phyloP scores from a whole-genome alignment of 1,284 basidiomycete species.

The Cryptococcus maquisensis region DNA sequence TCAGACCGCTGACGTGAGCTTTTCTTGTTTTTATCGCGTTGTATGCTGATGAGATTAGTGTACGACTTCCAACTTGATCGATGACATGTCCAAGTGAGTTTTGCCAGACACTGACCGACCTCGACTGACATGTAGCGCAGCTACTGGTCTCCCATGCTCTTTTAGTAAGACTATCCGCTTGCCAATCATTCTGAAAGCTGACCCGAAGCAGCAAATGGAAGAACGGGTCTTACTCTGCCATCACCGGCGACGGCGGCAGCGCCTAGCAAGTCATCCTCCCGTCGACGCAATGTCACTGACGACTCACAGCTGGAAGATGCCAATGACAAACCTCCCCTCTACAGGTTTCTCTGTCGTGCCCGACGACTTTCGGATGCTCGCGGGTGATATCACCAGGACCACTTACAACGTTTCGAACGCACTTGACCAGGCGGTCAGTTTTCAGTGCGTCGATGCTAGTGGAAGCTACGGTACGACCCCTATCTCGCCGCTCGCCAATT shows the following conservation, averaged over 20 bases:
- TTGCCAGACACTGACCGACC: too few relatives aligned
- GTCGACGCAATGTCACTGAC: neutral
- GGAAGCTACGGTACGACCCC: conserved; percentile 25
- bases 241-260: conserved; percentile 17
- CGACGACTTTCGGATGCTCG: conserved; percentile 42
- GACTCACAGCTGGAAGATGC: conserved; percentile 12
- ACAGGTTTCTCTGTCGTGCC: conserved; percentile 28
- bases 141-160: conserved; percentile 44
- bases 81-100: conserved; percentile 28
- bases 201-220: conserved; percentile 16
- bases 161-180: conserved; percentile 12
- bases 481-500: too few relatives aligned
- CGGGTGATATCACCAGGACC: conserved; percentile 33
- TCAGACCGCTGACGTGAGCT: conserved; percentile 12
- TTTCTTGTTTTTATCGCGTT: neutral
- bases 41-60: conserved; percentile 5
- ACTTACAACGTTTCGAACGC: conserved; percentile 12
- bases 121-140: conserved; percentile 1
- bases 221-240: conserved; percentile 21
- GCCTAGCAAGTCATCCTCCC: conserved; percentile 14
- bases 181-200: neutral
- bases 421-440: conserved; percentile 33
- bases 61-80: conserved; percentile 11
- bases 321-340: conserved; percentile 11
- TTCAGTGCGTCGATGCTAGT: conserved; percentile 37